These are phyloP conservation scores for Populus tomentosa DNA, from an alignment of 441 rosid species.

Conservation along the genomic window DNA sequence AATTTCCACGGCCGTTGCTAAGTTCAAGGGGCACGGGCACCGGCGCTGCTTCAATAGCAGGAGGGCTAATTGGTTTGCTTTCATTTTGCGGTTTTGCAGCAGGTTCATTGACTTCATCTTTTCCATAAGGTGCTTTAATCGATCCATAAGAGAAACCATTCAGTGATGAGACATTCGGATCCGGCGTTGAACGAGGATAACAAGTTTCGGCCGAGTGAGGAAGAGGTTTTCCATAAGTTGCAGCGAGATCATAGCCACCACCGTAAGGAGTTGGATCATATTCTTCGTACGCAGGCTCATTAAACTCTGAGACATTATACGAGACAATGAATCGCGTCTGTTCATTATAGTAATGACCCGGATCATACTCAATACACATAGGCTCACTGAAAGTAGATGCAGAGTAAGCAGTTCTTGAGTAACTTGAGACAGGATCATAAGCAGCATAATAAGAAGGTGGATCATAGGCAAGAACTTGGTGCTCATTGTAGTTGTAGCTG, in stretches of 20 bases:
- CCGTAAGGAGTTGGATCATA: slow-evolving; percentile 72
- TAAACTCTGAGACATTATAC: slow-evolving; percentile 36
- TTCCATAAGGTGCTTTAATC: slow-evolving; percentile 23
- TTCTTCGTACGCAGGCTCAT: slow-evolving; percentile 49
- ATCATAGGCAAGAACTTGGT: background rate
- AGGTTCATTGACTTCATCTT: slow-evolving; percentile 17
- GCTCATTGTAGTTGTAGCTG: slow-evolving; percentile 5
- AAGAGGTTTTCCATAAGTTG: slow-evolving; percentile 60
- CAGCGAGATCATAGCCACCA: slow-evolving; percentile 61
- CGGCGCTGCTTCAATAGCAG: slow-evolving; percentile 1
- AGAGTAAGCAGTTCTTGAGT: slow-evolving; percentile 34
- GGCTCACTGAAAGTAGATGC: slow-evolving; percentile 41
- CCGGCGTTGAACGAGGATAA: slow-evolving; percentile 39
- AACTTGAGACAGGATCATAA: slow-evolving; percentile 13
- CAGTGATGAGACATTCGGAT: slow-evolving; percentile 10
- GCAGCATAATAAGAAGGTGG: slow-evolving; percentile 14
- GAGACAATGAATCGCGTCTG: slow-evolving; percentile 38
- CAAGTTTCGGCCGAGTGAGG: slow-evolving; percentile 57
- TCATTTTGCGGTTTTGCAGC: slow-evolving; percentile 12
- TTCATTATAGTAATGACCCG: slow-evolving; percentile 7
- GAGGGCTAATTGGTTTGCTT: slow-evolving; percentile 6
- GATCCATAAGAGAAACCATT: slow-evolving; percentile 32
- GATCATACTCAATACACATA: slow-evolving; percentile 29
- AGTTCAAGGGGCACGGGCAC: background rate
- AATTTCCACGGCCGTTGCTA: background rate